phyloP scores from a whole-genome alignment of 2,329 filamentous ascomycete genomes.

The Neopestalotiopsis sp. region DNA sequence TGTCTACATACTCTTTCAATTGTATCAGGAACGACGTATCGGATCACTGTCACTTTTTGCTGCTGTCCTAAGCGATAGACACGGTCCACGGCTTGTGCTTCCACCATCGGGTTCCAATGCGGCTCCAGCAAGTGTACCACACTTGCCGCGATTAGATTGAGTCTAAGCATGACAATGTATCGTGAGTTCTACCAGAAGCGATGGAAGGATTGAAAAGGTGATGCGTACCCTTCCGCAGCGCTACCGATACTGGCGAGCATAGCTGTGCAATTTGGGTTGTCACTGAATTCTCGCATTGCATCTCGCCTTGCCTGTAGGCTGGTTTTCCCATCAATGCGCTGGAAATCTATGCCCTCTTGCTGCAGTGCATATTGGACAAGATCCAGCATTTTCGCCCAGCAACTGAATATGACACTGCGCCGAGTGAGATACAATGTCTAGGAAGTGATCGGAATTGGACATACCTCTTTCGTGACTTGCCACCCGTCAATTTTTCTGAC shows the following conservation, averaged over 20 bases:
- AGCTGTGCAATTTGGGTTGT: constrained; percentile 25
- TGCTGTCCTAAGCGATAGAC: neutral
- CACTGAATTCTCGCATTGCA: constrained; percentile 25
- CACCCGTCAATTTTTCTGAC: neutral
- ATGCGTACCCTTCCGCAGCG: constrained; percentile 34
- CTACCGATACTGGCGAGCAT: constrained; percentile 38
- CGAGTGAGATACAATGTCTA: neutral
- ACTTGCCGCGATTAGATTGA: constrained; percentile 14
- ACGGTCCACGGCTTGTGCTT: neutral
- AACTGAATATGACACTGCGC: constrained; percentile 33
- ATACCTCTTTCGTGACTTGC: neutral
- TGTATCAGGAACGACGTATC: neutral
- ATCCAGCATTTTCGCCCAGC: constrained; percentile 36
- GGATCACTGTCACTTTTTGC: neutral
- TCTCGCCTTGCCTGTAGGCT: constrained; percentile 12
- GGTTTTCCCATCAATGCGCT: neutral
- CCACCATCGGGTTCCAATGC: neutral
- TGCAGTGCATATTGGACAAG: constrained; percentile 26
- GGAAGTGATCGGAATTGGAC: neutral
- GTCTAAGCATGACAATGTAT: neutral
- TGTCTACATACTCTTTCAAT: neutral
- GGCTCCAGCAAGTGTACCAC: neutral
- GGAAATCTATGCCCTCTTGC: constrained; percentile 18
- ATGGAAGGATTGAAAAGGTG: neutral
- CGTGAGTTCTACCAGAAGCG: neutral